These are phyloP conservation scores for Emmonsiellopsis sp. DNA, from an alignment of 2,329 filamentous ascomycete genomes.

Conservation along the genomic window DNA sequence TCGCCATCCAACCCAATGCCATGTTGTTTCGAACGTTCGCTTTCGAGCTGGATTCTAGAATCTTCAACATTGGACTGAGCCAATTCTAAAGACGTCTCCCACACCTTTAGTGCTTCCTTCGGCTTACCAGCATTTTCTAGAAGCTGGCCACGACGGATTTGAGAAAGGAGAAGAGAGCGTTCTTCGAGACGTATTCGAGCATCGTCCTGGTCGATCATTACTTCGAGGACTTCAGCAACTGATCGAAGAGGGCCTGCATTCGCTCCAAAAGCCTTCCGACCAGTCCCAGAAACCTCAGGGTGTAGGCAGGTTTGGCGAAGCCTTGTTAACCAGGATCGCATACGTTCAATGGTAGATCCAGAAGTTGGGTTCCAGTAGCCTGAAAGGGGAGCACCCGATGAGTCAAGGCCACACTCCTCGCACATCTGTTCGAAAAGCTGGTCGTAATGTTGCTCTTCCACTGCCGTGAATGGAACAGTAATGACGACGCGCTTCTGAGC, in stretches of 20 bases:
- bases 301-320: slow-evolving; percentile 79
- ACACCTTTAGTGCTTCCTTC: slow-evolving; percentile 60
- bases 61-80: slow-evolving; percentile 46
- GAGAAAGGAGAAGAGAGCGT: slow-evolving; percentile 53
- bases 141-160: slow-evolving; percentile 65
- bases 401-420: slow-evolving; percentile 56
- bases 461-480: slow-evolving; percentile 77
- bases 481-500: slow-evolving; percentile 79
- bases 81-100: slow-evolving; percentile 50
- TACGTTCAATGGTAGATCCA: slow-evolving; percentile 51
- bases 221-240: slow-evolving; percentile 74
- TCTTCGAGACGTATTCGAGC: slow-evolving; percentile 58
- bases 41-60: slow-evolving; percentile 53
- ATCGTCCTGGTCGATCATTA: slow-evolving; percentile 85
- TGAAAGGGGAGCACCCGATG: slow-evolving; percentile 52
- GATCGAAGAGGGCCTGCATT: slow-evolving; percentile 64
- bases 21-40: slow-evolving; percentile 30
- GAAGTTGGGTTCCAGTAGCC: slow-evolving; percentile 59
- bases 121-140: slow-evolving; percentile 65
- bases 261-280: slow-evolving; percentile 56
- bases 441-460: slow-evolving; percentile 85
- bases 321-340: slow-evolving; percentile 70
- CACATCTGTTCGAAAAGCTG: slow-evolving; percentile 69
- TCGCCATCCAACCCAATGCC: background rate
- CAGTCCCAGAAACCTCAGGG: slow-evolving; percentile 66